These are phyloP conservation scores for Apiotrichum sp. DNA, from an alignment of 1,284 basidiomycete species.

Conservation along the genomic window DNA sequence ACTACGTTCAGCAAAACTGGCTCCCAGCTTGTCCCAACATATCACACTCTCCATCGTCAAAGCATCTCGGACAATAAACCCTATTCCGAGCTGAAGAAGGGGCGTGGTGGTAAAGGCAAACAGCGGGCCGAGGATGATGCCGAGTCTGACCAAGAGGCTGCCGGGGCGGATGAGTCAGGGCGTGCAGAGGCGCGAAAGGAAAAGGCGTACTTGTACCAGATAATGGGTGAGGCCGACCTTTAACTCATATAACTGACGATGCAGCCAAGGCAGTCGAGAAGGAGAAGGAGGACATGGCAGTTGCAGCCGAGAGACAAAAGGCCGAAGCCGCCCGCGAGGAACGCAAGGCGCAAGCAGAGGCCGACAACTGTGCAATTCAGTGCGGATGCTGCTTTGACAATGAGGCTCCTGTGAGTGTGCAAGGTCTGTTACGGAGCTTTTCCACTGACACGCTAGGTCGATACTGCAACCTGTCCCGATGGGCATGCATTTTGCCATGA, in stretches of 20 bases:
- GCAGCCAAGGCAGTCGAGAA: constrained; percentile 1
- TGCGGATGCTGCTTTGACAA: constrained; percentile 75
- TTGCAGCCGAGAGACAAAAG: constrained; percentile 25
- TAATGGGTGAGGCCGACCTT: constrained; percentile 7
- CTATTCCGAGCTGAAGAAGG: constrained; percentile 25
- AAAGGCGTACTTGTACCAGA: neutral
- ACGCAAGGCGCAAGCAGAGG: constrained; percentile 48
- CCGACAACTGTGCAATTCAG: constrained; percentile 56
- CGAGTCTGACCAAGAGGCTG: neutral
- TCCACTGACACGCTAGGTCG: constrained; percentile 51
- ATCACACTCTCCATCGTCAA: constrained; percentile 19
- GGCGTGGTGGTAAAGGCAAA: constrained; percentile 48
- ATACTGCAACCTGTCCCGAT: constrained; percentile 77
- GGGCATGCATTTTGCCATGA: constrained; percentile 65
- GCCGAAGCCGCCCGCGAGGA: constrained; percentile 19
- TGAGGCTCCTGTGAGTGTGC: constrained; percentile 60
- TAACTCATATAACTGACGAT: constrained; percentile 1
- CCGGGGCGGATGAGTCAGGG: neutral
- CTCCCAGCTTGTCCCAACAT: constrained; percentile 29
- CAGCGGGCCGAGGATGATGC: constrained; percentile 1
- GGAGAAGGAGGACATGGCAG: constrained; percentile 20
- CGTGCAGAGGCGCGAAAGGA: constrained; percentile 1
- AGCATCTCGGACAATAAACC: constrained; percentile 18
- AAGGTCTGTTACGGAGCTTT: too few relatives aligned
- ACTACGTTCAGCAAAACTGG: constrained; percentile 1